phyloP scores from a whole-genome alignment of 2,329 filamentous ascomycete genomes.

The Juglanconis juglandina region DNA sequence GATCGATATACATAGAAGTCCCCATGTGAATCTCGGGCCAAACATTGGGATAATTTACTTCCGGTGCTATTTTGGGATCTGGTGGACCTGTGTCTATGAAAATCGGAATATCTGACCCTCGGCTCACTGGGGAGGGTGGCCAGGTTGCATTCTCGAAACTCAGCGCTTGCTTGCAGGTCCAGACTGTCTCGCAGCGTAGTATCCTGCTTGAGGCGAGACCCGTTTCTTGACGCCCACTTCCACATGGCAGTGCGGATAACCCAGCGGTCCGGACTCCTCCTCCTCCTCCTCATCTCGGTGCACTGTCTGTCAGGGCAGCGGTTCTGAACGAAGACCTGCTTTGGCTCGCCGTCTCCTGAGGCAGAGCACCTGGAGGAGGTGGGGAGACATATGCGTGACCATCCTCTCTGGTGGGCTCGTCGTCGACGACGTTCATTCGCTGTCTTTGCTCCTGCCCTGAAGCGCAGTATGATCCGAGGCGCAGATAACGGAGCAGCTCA shows the following conservation, averaged over 20 bases:
- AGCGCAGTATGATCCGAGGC: conserved; percentile 10
- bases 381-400: background rate
- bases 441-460: conserved; percentile 9
- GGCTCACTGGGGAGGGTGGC: too few relatives aligned
- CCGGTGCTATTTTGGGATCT: too few relatives aligned
- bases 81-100: too few relatives aligned
- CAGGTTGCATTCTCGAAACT: background rate
- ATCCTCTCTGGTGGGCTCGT: background rate
- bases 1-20: too few relatives aligned
- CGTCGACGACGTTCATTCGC: background rate
- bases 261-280: background rate
- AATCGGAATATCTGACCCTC: too few relatives aligned
- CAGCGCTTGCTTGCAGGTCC: background rate
- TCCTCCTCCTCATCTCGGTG: background rate
- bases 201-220: conserved; percentile 8
- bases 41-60: too few relatives aligned
- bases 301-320: background rate
- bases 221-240: background rate
- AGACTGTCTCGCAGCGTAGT: background rate
- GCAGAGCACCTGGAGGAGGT: background rate
- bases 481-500: background rate
- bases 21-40: too few relatives aligned
- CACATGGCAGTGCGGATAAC: background rate
- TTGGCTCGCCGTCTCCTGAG: background rate
- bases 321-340: background rate